Evolutionary conservation across 169 alveolate genomes (phyloP).

Genomic region (Cryptosporidium ubiquitum): DNA sequence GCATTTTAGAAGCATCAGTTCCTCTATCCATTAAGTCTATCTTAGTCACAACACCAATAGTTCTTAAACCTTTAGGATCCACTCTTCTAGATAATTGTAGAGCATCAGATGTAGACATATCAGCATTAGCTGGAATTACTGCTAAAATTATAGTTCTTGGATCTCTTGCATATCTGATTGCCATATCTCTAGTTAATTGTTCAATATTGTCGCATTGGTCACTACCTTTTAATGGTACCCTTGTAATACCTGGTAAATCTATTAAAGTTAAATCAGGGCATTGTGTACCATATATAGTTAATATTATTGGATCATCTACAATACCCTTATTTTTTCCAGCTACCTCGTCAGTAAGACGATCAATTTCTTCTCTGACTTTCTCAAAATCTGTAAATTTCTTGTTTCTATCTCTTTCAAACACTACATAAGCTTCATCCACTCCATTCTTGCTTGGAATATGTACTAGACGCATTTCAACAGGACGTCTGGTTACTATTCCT

Average conservation of each 20-base stretch:
- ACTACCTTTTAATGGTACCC: slow-evolving; percentile 95
- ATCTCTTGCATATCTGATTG: slow-evolving; percentile 91
- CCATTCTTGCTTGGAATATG: slow-evolving; percentile 87
- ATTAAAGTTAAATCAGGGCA: slow-evolving; percentile 97
- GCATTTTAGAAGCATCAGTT: slow-evolving; percentile 95
- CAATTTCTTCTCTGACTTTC: slow-evolving; percentile 91
- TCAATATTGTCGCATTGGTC: slow-evolving; percentile 96
- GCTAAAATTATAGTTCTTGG: slow-evolving; percentile 96
- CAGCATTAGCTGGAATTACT: slow-evolving; percentile 97
- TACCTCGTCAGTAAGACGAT: slow-evolving; percentile 89
- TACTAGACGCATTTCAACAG: slow-evolving; percentile 95
- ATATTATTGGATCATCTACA: slow-evolving; percentile 96
- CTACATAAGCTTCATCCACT: slow-evolving; percentile 78
- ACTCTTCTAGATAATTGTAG: slow-evolving; percentile 95
- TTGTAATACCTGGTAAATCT: slow-evolving; percentile 99
- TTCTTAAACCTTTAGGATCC: slow-evolving; percentile 96
- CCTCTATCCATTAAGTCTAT: slow-evolving; percentile 99
- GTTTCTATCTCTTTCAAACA: slow-evolving; percentile 82
- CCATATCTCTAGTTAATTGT: slow-evolving; percentile 93
- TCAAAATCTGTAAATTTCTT: slow-evolving; percentile 90
- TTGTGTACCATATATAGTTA: slow-evolving; percentile 94
- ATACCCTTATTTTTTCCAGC: slow-evolving; percentile 95
- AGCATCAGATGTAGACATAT: slow-evolving; percentile 97
- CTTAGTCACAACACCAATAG: slow-evolving; percentile 95
- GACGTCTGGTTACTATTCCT: slow-evolving; percentile 98